These are phyloP conservation scores for Xylaria sp. DNA, from an alignment of 2,329 filamentous ascomycete species.

Conservation along the genomic window DNA sequence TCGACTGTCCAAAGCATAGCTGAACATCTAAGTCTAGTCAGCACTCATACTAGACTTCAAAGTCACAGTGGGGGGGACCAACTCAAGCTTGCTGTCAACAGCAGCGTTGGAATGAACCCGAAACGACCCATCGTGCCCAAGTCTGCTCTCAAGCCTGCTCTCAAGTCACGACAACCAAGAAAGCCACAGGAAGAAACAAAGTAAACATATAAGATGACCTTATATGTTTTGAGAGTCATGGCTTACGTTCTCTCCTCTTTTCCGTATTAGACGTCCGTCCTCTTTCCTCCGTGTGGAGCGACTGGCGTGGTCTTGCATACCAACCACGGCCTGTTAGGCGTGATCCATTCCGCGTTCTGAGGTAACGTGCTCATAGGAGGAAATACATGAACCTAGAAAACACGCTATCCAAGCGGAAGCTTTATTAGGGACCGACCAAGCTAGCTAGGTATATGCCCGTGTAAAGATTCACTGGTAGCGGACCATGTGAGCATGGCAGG, in stretches of 20 bases:
- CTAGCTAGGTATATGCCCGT: slow-evolving; percentile 2
- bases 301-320: slow-evolving; percentile 3
- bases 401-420: slow-evolving; percentile 17
- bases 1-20: slow-evolving; percentile 32
- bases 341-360: slow-evolving; percentile 2
- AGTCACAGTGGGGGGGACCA: not conserved
- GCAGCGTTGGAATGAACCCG: slow-evolving; percentile 30
- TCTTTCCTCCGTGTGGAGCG: slow-evolving; percentile 3
- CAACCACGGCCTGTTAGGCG: slow-evolving; percentile 3
- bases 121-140: slow-evolving; percentile 35
- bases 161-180: slow-evolving; percentile 12
- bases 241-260: not conserved
- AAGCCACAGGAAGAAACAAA: slow-evolving; percentile 1
- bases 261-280: not conserved
- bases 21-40: slow-evolving; percentile 36
- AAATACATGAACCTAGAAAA: slow-evolving; percentile 18
- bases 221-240: slow-evolving; percentile 21
- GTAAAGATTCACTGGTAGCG: slow-evolving; percentile 9
- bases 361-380: slow-evolving; percentile 28
- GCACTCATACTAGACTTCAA: slow-evolving; percentile 3
- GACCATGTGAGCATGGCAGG: slow-evolving; percentile 19
- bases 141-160: slow-evolving; percentile 10
- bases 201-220: not conserved
- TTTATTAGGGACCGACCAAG: slow-evolving; percentile 7
- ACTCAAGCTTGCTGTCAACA: slow-evolving; percentile 36